Base-by-base conservation (phyloP, 768 basidiomycete genomes). In the Amanita subjunquillea region DNA sequence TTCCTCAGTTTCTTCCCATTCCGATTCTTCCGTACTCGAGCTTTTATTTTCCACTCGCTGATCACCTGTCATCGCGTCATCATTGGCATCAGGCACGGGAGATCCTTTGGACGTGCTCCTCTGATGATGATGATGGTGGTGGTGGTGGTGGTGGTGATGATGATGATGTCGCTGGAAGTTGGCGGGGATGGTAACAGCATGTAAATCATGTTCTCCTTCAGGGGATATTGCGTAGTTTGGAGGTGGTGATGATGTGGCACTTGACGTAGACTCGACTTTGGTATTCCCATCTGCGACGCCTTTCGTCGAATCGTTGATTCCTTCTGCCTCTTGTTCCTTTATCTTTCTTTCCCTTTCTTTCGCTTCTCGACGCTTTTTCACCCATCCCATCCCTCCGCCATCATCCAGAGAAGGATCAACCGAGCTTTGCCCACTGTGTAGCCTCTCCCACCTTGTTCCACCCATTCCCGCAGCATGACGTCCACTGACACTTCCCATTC, bases 351-450 rank as follows among this genome's bases (percentile, higher is more conserved):
- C 77, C 51, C 66, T 65, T 66, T 87, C 82, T 46, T 75, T 65
- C 59, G 74, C 68, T 61, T 82, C 82, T 58, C 77, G 69, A 39
- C 91, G 64, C 56, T 65, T 70, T 68, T 74, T 80, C 23, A 93
- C 76, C 91, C 91, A 94, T 0, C 75, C 82, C 80, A 92, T 84
- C 8, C 91, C 91, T 64, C 85, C 86, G 1, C 89, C 90, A 57
- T 92, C 91, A 54, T 91, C 87, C 20, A 46, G 10, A 22, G 39
- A 34, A 42, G 36, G 40, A 43, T 48, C 27, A 37, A 6, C 57
- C 34, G 8, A 38, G 47, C 57, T 56, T 0, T 60, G 62, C 5
- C 55, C 58, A 43, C 67, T 65, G 51, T 71, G 69, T 5, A 75
- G 40, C 23, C 67, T 57, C 25, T 63, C 69, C 70, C 67, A 74